Evolutionary conservation across 2,329 filamentous ascomycete species (phyloP).

Genomic region (Eutypella sp.): DNA sequence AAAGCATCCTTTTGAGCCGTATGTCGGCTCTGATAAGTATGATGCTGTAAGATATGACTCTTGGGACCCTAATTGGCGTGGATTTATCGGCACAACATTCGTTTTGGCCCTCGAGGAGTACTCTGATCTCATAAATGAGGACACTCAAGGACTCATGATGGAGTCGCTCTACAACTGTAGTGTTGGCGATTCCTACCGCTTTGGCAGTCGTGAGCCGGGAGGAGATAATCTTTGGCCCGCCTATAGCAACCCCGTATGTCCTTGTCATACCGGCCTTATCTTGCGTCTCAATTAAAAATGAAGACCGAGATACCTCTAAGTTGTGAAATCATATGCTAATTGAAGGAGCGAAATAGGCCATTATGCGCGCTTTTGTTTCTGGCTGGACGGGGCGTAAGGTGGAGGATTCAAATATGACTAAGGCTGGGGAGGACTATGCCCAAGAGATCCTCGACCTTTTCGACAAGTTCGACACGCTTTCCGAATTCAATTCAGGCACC

Average conservation of each 20-base stretch:
- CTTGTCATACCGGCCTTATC: neutral
- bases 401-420: conserved; percentile 54
- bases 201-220: conserved; percentile 46
- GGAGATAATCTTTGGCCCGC: conserved; percentile 58
- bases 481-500: conserved; percentile 59
- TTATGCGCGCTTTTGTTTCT: conserved; percentile 59
- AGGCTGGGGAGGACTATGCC: conserved; percentile 51
- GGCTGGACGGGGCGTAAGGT: conserved; percentile 53
- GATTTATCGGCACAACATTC: conserved; percentile 56
- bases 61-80: conserved; percentile 62
- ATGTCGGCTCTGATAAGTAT: conserved; percentile 48
- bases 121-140: conserved; percentile 35
- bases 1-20: conserved; percentile 51
- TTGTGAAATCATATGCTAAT: neutral
- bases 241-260: conserved; percentile 50
- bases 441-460: conserved; percentile 53
- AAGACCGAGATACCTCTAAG: no score
- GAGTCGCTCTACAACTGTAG: conserved; percentile 50
- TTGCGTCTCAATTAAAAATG: no score
- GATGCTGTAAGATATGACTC: conserved; percentile 16
- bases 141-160: conserved; percentile 39
- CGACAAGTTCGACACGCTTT: conserved; percentile 49
- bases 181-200: conserved; percentile 56
- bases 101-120: conserved; percentile 58
- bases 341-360: conserved; percentile 15